Percentiles rank a stretch among this genome's conserved stretches.
Evolutionary conservation across 2,329 filamentous ascomycete species (phyloP).

Genomic region (Neoscytalidium dimidiatum): DNA sequence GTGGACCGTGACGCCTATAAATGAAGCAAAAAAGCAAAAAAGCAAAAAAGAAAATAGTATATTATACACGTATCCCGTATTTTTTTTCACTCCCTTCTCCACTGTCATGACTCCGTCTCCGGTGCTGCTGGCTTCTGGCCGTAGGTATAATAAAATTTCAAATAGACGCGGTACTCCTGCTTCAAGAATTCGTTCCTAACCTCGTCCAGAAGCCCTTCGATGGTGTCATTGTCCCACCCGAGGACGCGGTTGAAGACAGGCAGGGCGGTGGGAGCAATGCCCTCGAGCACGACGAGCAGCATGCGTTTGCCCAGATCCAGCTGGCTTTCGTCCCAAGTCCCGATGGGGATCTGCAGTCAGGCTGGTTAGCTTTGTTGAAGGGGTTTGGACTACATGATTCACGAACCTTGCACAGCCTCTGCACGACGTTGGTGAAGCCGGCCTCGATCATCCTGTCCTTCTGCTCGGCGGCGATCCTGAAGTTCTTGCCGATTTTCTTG

Average conservation of each 20-base stretch:
- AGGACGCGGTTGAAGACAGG: conserved; percentile 7
- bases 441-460: conserved; percentile 27
- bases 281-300: conserved; percentile 9
- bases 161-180: neutral
- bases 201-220: neutral
- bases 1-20: neutral
- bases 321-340: conserved; percentile 2
- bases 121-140: neutral
- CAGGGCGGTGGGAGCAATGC: neutral
- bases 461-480: conserved; percentile 10
- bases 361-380: too few species aligned
- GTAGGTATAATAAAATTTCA: conserved; percentile 6
- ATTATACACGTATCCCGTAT: neutral
- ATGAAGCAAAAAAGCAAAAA: neutral
- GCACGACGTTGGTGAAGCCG: conserved; percentile 36
- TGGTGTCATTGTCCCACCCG: conserved; percentile 1
- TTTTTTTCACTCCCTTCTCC: neutral
- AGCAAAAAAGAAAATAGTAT: neutral
- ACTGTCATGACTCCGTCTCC: neutral
- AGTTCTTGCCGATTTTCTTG: conserved; percentile 12
- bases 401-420: conserved; percentile 36
- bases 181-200: conserved; percentile 9
- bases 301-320: conserved; percentile 9
- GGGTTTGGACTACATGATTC: neutral
- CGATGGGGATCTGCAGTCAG: neutral